phyloP scores from a whole-genome alignment of 2,329 filamentous ascomycete genomes.

The Penicillium sp. region DNA sequence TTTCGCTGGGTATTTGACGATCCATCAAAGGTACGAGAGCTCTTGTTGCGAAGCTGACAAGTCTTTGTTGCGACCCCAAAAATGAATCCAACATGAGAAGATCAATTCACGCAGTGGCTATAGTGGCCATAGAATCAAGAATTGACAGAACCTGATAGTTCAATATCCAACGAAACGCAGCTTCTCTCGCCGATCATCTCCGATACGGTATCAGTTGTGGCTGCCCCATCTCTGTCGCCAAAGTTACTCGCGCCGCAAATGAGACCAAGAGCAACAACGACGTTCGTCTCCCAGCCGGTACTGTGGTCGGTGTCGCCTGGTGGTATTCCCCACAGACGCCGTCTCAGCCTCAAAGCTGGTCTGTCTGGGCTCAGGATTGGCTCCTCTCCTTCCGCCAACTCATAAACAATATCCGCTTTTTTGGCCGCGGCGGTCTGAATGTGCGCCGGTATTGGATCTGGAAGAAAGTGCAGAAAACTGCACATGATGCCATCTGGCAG shows the following conservation, averaged over 20 bases:
- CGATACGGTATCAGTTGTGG: slow-evolving; percentile 64
- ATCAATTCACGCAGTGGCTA: not conserved
- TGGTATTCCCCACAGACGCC: slow-evolving; percentile 60
- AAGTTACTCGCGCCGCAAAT: slow-evolving; percentile 47
- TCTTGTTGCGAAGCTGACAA: not conserved
- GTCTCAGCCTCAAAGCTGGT: slow-evolving; percentile 54
- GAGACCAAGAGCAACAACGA: slow-evolving; percentile 20
- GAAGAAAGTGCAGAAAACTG: slow-evolving; percentile 62
- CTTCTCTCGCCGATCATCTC: slow-evolving; percentile 62
- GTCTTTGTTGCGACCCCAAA: not conserved
- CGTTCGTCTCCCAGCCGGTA: slow-evolving; percentile 24
- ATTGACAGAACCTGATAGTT: slow-evolving; percentile 46
- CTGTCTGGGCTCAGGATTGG: slow-evolving; percentile 61
- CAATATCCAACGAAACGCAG: slow-evolving; percentile 57
- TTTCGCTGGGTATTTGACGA: slow-evolving; percentile 62
- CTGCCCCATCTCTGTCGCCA: slow-evolving; percentile 65
- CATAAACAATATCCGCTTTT: slow-evolving; percentile 62
- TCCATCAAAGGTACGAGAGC: slow-evolving; percentile 49
- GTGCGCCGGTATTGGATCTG: slow-evolving; percentile 67
- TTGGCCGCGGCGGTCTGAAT: slow-evolving; percentile 64
- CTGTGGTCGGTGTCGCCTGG: slow-evolving; percentile 67
- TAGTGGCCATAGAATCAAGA: slow-evolving; percentile 5
- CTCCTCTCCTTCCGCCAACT: slow-evolving; percentile 63
- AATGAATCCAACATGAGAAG: not conserved
- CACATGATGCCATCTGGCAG: slow-evolving; percentile 61